These are phyloP conservation scores for Macrophomina phaseolina DNA, from an alignment of 2,329 filamentous ascomycete species.

Conservation along the genomic window DNA sequence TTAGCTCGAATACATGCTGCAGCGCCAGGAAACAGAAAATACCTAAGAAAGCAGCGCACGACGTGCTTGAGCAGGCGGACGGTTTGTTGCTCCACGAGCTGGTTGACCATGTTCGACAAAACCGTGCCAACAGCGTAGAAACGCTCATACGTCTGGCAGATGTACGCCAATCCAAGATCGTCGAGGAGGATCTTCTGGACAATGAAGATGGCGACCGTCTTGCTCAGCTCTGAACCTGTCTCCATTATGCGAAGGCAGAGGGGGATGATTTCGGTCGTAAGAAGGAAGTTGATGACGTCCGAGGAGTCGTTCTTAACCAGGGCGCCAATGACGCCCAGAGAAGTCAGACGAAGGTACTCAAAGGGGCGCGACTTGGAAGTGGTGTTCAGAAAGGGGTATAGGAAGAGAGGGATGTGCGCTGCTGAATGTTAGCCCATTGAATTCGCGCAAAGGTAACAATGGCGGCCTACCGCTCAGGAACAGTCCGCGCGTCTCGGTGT, in stretches of 20 bases:
- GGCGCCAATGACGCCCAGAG: slow-evolving; percentile 93
- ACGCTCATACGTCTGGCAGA: slow-evolving; percentile 96
- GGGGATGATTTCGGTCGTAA: slow-evolving; percentile 98
- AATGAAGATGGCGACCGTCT: slow-evolving; percentile 99
- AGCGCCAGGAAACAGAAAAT: slow-evolving; percentile 43
- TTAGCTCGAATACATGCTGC: neutral
- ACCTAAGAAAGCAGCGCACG: slow-evolving; percentile 95
- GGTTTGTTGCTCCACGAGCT: slow-evolving; percentile 96
- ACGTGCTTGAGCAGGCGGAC: slow-evolving; percentile 96
- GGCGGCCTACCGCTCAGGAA: slow-evolving; percentile 81
- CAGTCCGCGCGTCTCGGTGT: slow-evolving; percentile 92
- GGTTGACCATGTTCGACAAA: slow-evolving; percentile 97
- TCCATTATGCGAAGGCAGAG: slow-evolving; percentile 99
- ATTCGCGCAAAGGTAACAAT: neutral
- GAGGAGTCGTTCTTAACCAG: slow-evolving; percentile 98
- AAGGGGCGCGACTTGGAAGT: slow-evolving; percentile 98
- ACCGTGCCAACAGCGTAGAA: slow-evolving; percentile 99
- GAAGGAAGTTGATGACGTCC: slow-evolving; percentile 97
- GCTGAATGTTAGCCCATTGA: slow-evolving; percentile 30
- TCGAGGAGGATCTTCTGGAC: slow-evolving; percentile 98
- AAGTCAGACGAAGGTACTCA: slow-evolving; percentile 95
- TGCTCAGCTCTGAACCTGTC: slow-evolving; percentile 96
- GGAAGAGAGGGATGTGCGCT: slow-evolving; percentile 97
- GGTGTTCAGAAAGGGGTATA: slow-evolving; percentile 98
- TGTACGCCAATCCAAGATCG: slow-evolving; percentile 95